Base-by-base conservation (phyloP, 1,284 basidiomycete genomes). In the Pascua guehoae region DNA sequence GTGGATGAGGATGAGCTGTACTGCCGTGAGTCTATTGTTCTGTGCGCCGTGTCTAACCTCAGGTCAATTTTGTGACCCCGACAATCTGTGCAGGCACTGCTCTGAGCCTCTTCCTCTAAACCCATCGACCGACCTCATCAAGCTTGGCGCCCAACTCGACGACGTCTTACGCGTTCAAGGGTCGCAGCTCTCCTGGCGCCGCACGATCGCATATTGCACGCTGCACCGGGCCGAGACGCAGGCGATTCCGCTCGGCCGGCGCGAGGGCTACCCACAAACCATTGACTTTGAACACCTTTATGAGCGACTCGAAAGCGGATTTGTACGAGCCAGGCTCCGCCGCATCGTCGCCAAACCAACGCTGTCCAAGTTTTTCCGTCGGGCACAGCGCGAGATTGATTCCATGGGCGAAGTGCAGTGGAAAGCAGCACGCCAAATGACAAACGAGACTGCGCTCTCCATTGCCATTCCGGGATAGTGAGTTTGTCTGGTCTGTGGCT, bases 181-280 rank as follows among this genome's bases (percentile, higher is more conserved):
- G 8, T 36, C 12, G 10, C 16, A 32, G 24, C 51, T 41, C 46
- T 37, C 37, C 37, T 42, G 47, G 36, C 46, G 24, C 18, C 43
- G 43, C 24, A 48, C 38, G 7, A 32, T 68, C 47, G 57, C 66
- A 1, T 71, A 69, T 38, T 77, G 75, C 57, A 44, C 56, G 1
- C 58, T 62, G 40, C 74, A 77, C 54, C 59, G 63, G 8, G 72
- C 70, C 8, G 70, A 75, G 58, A 64, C 66, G 0, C 59, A 50
- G 0, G 52, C 64, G 37, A 68, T 77, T 37, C 74, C 74, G 2
- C 59, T 71, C 3, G 75, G 74, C 5, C 43, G 61, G 16, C 65
- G 63, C 10, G 58, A 59, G 14, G 73, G 73, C 0, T 77, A 69
- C 54, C 74, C 73, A 1, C 24, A 44, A 8, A 41, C 44, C 0